Conservation (phyloP, 169 alveolate species). For the Plasmodium gaboni region DNA sequence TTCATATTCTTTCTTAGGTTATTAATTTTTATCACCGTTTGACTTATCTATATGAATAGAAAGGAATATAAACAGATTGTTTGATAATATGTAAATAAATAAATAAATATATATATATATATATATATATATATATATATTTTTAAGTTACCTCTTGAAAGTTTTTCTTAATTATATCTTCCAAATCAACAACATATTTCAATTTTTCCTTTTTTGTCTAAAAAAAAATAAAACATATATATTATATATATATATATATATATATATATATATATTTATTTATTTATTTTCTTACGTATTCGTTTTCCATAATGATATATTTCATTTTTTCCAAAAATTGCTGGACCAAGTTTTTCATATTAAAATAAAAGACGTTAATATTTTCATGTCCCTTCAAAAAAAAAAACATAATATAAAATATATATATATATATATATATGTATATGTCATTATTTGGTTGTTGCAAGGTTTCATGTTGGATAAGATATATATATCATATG, state of each 20-base stretch:
- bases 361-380: conserved; percentile 42
- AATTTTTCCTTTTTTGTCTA: conserved; percentile 51
- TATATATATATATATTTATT: background rate
- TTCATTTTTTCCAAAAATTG: conserved; percentile 55
- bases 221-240: background rate
- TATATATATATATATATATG: no score
- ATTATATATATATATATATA: background rate
- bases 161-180: conserved; percentile 48
- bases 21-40: conserved; percentile 36
- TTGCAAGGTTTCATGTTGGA: background rate
- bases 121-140: background rate
- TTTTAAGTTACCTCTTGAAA: conserved; percentile 36
- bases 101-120: background rate
- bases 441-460: background rate
- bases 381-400: conserved; percentile 43
- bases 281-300: conserved; percentile 31
- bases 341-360: conserved; percentile 35
- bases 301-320: conserved; percentile 30
- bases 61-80: background rate
- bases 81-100: background rate
- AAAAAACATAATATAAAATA: background rate
- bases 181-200: conserved; percentile 31
- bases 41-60: conserved; percentile 14
- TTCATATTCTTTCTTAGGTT: conserved; percentile 48
- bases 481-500: background rate